Conservation (phyloP, 139 green algal genomes). For the Spirogloea muscicola region DNA sequence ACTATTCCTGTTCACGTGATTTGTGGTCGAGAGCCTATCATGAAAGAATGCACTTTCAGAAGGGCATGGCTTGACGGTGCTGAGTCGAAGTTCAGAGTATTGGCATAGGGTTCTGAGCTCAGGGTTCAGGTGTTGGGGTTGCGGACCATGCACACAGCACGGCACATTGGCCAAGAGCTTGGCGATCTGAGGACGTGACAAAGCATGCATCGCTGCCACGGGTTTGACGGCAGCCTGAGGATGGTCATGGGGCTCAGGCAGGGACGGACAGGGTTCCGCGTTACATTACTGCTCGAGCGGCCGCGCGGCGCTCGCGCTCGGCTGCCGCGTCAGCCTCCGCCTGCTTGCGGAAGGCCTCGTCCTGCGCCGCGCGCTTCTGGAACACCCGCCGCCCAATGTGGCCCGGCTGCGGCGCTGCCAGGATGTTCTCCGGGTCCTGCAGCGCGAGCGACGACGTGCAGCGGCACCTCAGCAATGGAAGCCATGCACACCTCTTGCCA, state of each 20-base stretch:
- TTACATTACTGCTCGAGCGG: background rate
- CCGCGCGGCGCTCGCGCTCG: constrained; percentile 15
- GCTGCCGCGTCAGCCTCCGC: background rate
- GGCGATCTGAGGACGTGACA: background rate
- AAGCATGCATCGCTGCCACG: background rate
- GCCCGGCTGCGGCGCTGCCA: constrained; percentile 22
- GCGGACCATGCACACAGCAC: too few relatives aligned
- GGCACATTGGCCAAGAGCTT: background rate
- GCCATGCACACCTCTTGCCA: too few relatives aligned
- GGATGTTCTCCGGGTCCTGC: constrained; percentile 37
- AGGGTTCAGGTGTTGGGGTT: too few relatives aligned
- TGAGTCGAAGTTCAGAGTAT: too few relatives aligned
- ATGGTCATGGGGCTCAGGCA: background rate
- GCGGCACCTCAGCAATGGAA: too few relatives aligned
- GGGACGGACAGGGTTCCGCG: background rate
- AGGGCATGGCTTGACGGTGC: too few relatives aligned
- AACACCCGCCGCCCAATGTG: constrained; percentile 16
- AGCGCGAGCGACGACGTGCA: too few relatives aligned
- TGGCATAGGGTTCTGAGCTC: too few relatives aligned
- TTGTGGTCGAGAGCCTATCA: too few relatives aligned
- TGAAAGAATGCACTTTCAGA: too few relatives aligned
- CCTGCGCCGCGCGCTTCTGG: constrained; percentile 15
- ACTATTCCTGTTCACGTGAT: too few relatives aligned
- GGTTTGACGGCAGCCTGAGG: background rate
- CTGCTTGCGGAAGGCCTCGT: background rate